A percentile compares a stretch with the other conserved stretches of the same genome.
Conservation (phyloP, 768 basidiomycete species). For the Suillus variegatus region DNA sequence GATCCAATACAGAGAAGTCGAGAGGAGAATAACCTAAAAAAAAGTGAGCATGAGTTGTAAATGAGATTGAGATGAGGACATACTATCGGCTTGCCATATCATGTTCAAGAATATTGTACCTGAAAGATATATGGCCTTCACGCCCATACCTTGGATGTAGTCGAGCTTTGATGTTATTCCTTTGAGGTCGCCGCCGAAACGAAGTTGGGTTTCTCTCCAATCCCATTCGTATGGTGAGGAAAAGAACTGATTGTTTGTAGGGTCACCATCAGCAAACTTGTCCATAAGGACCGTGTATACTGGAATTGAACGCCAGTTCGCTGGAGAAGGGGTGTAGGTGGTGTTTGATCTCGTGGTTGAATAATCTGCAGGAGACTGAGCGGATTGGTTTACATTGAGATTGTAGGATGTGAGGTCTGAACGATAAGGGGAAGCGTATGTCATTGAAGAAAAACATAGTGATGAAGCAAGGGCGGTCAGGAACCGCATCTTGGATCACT, state of each 20-base stretch:
- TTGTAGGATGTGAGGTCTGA: conserved; percentile 72
- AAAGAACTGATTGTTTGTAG: conserved; percentile 90
- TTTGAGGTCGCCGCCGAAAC: conserved; percentile 86
- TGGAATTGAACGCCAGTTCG: conserved; percentile 84
- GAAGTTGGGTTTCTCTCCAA: conserved; percentile 85
- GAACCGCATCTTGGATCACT: conserved; percentile 44
- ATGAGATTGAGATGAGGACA: conserved; percentile 1
- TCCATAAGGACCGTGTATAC: conserved; percentile 84
- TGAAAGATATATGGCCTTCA: conserved; percentile 83
- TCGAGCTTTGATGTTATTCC: conserved; percentile 77
- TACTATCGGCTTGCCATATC: conserved; percentile 97
- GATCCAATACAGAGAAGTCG: conserved; percentile 88
- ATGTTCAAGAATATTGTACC: conserved; percentile 94
- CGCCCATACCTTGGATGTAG: conserved; percentile 89
- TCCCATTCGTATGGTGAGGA: conserved; percentile 79
- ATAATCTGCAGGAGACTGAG: conserved; percentile 68
- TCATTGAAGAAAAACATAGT: conserved; percentile 35
- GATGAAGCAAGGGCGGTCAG: conserved; percentile 33
- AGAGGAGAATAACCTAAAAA: conserved; percentile 81
- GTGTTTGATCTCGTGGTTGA: conserved; percentile 56
- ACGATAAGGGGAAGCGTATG: conserved; percentile 65
- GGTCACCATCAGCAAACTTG: conserved; percentile 94
- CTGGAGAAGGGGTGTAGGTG: conserved; percentile 76
- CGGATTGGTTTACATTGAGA: conserved; percentile 75
- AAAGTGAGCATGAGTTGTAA: conserved; percentile 12